Conservation (phyloP, 768 basidiomycete species). For the Gloeostereum incarnatum region DNA sequence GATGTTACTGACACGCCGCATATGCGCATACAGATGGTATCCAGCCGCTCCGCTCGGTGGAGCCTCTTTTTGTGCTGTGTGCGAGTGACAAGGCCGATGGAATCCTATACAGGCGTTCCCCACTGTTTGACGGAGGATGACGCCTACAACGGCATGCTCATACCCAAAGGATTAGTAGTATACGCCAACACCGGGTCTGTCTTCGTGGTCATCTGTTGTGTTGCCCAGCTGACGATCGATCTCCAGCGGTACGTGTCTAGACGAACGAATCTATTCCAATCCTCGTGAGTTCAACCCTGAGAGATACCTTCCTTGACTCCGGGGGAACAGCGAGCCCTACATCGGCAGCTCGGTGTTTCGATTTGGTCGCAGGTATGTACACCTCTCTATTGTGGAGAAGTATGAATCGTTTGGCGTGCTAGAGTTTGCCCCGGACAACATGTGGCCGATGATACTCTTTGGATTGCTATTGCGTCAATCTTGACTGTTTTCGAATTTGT, state of each 20-base stretch:
- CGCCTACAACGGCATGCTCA: too few species aligned
- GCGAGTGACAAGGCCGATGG: too few species aligned
- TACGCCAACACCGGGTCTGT: too few species aligned
- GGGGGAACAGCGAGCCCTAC: constrained; percentile 8
- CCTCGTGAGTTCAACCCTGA: constrained; percentile 2
- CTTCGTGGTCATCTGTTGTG: too few species aligned
- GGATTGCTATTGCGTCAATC: constrained; percentile 16
- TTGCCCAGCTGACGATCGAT: too few species aligned
- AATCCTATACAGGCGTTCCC: too few species aligned
- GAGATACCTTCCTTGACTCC: background rate
- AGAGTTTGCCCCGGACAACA: constrained; percentile 7
- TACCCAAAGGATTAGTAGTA: too few species aligned
- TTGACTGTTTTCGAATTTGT: constrained; percentile 19
- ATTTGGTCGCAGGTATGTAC: constrained; percentile 3
- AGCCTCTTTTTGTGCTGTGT: too few species aligned
- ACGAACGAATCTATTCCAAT: constrained; percentile 3
- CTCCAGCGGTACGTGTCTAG: constrained; percentile 12
- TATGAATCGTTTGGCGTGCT: constrained; percentile 1
- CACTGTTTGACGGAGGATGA: too few species aligned
- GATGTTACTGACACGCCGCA: too few species aligned
- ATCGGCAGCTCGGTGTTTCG: background rate
- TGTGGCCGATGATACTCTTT: constrained; percentile 21
- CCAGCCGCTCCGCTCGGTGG: too few species aligned
- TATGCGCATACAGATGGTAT: too few species aligned
- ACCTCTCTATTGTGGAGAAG: background rate